Percentiles rank a stretch among this genome's conserved stretches.
phyloP scores from a whole-genome alignment of 2,329 filamentous ascomycete genomes.

The Ascochyta lentis region DNA sequence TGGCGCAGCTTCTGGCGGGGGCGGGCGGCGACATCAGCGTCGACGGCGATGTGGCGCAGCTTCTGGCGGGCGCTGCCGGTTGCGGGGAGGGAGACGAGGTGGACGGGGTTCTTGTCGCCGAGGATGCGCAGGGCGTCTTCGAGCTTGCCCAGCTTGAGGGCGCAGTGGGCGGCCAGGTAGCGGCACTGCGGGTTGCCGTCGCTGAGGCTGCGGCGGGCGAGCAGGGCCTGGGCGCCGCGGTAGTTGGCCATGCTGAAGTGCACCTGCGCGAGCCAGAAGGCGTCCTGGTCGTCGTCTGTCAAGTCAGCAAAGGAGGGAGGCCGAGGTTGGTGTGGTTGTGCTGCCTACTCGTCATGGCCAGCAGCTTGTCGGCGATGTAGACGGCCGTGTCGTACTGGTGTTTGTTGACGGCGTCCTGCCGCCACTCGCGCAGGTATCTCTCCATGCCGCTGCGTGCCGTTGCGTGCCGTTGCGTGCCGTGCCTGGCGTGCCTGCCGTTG shows the following conservation, averaged over 20 bases:
- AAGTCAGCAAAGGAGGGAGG: no score
- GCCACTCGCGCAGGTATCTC: slow-evolving; percentile 90
- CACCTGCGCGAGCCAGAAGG: slow-evolving; percentile 97
- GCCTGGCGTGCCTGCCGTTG: no score
- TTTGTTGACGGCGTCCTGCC: slow-evolving; percentile 93
- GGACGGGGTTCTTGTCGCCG: slow-evolving; percentile 91
- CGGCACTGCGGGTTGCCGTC: slow-evolving; percentile 82
- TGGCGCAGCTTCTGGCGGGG: slow-evolving; percentile 65
- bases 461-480: background rate
- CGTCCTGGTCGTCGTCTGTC: slow-evolving; percentile 88
- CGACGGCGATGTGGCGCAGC: slow-evolving; percentile 66
- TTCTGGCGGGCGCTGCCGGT: slow-evolving; percentile 73
- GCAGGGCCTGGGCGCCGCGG: slow-evolving; percentile 84
- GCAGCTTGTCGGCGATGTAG: slow-evolving; percentile 95
- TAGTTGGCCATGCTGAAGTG: slow-evolving; percentile 97
- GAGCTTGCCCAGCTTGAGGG: slow-evolving; percentile 88
- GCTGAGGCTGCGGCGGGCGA: slow-evolving; percentile 83
- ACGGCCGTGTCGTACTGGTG: slow-evolving; percentile 96
- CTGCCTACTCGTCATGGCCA: slow-evolving; percentile 83
- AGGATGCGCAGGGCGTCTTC: slow-evolving; percentile 87
- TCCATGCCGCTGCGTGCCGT: slow-evolving; percentile 68
- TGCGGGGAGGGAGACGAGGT: slow-evolving; percentile 74
- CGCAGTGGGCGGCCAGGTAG: slow-evolving; percentile 92
- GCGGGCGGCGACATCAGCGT: slow-evolving; percentile 56
- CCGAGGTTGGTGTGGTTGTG: no score